Evolutionary conservation across 202 grass and related monocot genomes (phyloP), one percentile per base, ranked within the genome.

Genomic region (Digitaria exilis): DNA sequence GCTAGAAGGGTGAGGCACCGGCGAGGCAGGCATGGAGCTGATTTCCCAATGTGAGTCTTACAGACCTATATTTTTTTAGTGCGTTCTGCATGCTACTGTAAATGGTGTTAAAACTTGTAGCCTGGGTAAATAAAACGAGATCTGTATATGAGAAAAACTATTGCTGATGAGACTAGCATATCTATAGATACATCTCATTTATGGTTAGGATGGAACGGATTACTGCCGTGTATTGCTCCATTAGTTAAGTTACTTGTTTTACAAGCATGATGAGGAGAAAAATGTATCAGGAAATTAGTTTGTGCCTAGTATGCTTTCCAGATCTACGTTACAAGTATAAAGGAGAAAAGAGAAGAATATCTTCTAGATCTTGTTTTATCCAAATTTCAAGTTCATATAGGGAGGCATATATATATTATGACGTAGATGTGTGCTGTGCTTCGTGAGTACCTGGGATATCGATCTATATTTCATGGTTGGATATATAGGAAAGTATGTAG

Each of bases 401-500:
- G 28, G 11, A 22, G 14, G 32, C 39, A 24, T 68, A 18, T 39
- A 24, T 68, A 18, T 39, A 39, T 37, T 67, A 5, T 45, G 52
- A 22, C 46, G 25, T 6, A 49, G 31, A 37, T 62, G 37, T 52
- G 37, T 9, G 24, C 0, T 74, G 67, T 43, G 31, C 56, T 87
- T 57, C 45, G 30, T 9, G 1, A 18, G 21, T 8, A 30, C 7
- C 0, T 39, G 37, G 9, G 7, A 39, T 39, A 39, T 39, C 37
- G 55, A 70, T 80, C 44, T 71, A 41, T 71, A 89, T 89, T 85
- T 89, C 21, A 85, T 85, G 87, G 32, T 39, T 18, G 19, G 14
- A 3, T n/a, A n/a, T n/a, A n/a, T 64, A 45, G 24, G 22, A 63
- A 41, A 60, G 14, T 31, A 44, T 76, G 34, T 65, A 25, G 24